A percentile compares a stretch with the other conserved stretches of the same genome.
Conservation (phyloP, 805 yeast species). For the Saccharomycopsis sp. region DNA sequence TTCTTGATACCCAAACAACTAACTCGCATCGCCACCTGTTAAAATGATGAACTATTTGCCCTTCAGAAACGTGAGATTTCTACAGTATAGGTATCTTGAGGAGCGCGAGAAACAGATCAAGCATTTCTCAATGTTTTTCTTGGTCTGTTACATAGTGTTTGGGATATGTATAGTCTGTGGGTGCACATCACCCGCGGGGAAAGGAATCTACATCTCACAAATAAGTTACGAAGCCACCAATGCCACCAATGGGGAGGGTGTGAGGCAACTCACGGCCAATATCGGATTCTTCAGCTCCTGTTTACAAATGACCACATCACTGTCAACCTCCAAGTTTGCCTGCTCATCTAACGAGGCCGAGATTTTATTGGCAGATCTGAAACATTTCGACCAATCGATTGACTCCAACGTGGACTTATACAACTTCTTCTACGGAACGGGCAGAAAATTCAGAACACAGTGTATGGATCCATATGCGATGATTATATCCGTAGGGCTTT, state of each 20-base stretch:
- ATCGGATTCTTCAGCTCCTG: constrained; percentile 20
- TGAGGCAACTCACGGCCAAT: constrained; percentile 7
- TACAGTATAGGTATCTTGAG: background rate
- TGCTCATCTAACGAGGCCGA: constrained; percentile 19
- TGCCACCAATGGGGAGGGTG: constrained; percentile 9
- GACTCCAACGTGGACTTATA: constrained; percentile 13
- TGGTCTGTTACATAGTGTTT: constrained; percentile 15
- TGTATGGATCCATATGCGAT: constrained; percentile 20
- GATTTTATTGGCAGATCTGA: constrained; percentile 12
- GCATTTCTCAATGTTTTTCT: constrained; percentile 8
- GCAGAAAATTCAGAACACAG: constrained; percentile 15
- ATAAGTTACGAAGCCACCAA: constrained; percentile 15
- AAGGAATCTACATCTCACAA: constrained; percentile 11
- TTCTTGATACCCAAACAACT: background rate
- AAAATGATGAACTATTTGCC: background rate
- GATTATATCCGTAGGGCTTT: constrained; percentile 16
- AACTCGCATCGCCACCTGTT: background rate
- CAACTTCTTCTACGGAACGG: constrained; percentile 22
- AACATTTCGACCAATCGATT: constrained; percentile 10
- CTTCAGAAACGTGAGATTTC: background rate
- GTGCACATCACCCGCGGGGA: constrained; percentile 13
- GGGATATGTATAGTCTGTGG: constrained; percentile 19
- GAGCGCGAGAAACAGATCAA: constrained; percentile 5
- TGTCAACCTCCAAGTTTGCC: background rate
- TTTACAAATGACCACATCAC: constrained; percentile 8